A percentile compares a stretch with the other conserved stretches of the same genome.
phyloP scores from a whole-genome alignment of 805 yeast species.

The Grigorovia humatica region DNA sequence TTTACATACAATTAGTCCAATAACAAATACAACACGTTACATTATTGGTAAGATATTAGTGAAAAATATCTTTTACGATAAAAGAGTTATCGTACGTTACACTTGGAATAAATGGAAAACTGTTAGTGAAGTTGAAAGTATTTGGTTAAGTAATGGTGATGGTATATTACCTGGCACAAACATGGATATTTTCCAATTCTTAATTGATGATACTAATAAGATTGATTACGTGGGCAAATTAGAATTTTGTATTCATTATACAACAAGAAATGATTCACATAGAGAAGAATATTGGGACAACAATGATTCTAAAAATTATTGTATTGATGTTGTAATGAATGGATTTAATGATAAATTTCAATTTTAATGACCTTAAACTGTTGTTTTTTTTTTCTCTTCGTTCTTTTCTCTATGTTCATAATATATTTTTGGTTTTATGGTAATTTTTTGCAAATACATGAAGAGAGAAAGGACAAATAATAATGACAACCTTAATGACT shows the following conservation, averaged over 20 bases:
- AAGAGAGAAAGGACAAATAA: neutral
- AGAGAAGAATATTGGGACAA: slow-evolving; percentile 26
- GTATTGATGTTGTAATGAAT: slow-evolving; percentile 15
- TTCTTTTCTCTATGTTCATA: neutral
- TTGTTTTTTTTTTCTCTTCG: neutral
- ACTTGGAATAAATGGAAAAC: slow-evolving; percentile 75
- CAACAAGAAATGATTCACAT: slow-evolving; percentile 14
- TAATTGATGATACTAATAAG: slow-evolving; percentile 17
- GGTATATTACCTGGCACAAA: slow-evolving; percentile 22
- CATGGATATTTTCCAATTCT: slow-evolving; percentile 26
- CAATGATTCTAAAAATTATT: slow-evolving; percentile 22
- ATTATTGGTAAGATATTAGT: slow-evolving; percentile 73
- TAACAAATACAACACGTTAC: slow-evolving; percentile 8
- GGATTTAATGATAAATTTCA: slow-evolving; percentile 21
- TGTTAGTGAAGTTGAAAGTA: slow-evolving; percentile 27
- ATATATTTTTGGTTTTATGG: neutral
- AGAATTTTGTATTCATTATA: slow-evolving; percentile 24
- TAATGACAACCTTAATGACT: neutral
- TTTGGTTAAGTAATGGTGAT: slow-evolving; percentile 24
- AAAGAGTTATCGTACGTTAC: slow-evolving; percentile 60
- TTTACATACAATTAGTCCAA: neutral
- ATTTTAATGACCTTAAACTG: neutral
- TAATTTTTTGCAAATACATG: no score
- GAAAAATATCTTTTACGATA: slow-evolving; percentile 59
- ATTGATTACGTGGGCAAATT: slow-evolving; percentile 10